Base-by-base conservation (phyloP, 23 red algal genomes). In the Gracilaria vermiculophylla region DNA sequence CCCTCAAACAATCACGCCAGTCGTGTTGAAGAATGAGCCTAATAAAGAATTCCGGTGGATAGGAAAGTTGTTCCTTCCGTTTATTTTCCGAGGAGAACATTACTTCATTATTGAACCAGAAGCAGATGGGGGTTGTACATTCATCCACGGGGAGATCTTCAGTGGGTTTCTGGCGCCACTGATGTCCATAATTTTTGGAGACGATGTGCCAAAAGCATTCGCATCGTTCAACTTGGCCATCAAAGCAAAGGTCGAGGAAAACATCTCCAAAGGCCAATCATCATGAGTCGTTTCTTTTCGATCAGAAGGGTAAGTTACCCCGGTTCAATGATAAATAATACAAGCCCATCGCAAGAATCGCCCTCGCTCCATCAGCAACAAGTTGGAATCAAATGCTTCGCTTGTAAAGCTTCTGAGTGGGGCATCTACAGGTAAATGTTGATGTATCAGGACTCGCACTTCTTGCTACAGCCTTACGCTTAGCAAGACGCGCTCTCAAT, bases 11-110 rank as follows among this genome's bases (percentile, higher is more conserved):
- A 56, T 86, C 27, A 74, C 62, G 20, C 62, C 81, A 39, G 29
- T 19, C 9, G 81, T 86, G 16, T 21, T 86, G 32, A 74, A 40
- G 25, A 86, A 86, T 44, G 81, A 86, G 33, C 42, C 45, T 2
- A 70, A 86, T 29, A 50, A 42, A 28, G 62, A 86, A 53, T 74
- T 86, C 21, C 81, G 81, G 13, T 86, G 81, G 81, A 64, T 86
- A 2, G 81, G 81, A 13, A 70, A 35, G 24, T 48, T 86, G 2
- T 25, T 86, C 0, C 36, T 73, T 15, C 12, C 41, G 4, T 74
- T 58, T 29, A 16, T 86, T 19, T 86, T 71, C 36, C 81, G 81
- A 24, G 81, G 81, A 21, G 81, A 86, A 36, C 81, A 86, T 39
- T 86, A 56, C 66, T 86, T 86, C 19, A 43, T 70, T 6, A 53